Base-by-base conservation (phyloP, 1,139 yeast species). In the Sugiyamaella xylanicola region DNA sequence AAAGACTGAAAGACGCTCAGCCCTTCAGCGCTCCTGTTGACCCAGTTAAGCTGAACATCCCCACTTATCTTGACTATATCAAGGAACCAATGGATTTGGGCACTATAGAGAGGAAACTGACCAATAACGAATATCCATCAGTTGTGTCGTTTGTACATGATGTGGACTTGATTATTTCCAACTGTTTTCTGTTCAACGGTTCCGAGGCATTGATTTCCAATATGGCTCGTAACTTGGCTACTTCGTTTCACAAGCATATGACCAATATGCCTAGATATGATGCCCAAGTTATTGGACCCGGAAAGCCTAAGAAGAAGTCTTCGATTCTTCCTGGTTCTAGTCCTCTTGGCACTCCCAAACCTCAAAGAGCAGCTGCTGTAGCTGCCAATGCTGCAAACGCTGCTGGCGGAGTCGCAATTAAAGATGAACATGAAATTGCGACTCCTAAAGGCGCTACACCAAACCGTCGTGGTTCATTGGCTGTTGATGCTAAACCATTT, bases 1-100 rank as follows among this genome's bases (percentile, higher is more conserved):
- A 89, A 71, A 77, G 98, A 61, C 79, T 92, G 66, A 89, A 92
- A 72, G 99, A 95, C 73, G 96, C 98, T 1, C 84, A 79, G 22
- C 99, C 99, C 2, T 93, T 93, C 69, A 68, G 89, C 50, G 83
- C 78, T 55, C 99, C 99, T 0, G 99, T 93, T 41, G 98, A 93
- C 68, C 87, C 82, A 2, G 85, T 88, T 54, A 90, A 89, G 68
- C 80, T 91, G 61, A 91, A 92, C 67, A 87, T 95, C 57, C 99
- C 99, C 2, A 84, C 88, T 58, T 93, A 93, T 71, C 89, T 86
- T 70, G 90, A 90, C 66, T 84, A 83, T 66, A 84, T 95, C 64
- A 80, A 82, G 60, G 78, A 87, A 63, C 99, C 99, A 41, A 93
- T 95, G 98, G 98, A 92, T 71, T 77, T 93, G 50, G 81, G 92